Base-by-base conservation (phyloP, 345 rosid species). In the Citrus glauca region DNA sequence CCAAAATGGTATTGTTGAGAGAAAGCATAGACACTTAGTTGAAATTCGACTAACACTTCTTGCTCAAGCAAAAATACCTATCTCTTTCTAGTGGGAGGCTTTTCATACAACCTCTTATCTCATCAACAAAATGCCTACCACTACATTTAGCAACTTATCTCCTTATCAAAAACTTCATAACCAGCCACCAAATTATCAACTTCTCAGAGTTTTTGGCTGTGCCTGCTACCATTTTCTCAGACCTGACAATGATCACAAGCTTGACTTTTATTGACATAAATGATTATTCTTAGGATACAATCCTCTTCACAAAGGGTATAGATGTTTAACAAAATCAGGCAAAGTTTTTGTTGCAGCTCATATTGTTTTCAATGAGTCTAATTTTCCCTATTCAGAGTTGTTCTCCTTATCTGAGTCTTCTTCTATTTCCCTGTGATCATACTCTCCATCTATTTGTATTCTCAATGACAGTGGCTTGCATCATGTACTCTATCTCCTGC, bases 351-450 rank as follows among this genome's bases (percentile, higher is more conserved):
- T 25, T 25, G 27, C 27, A 0, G 1, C 9, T 20, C 3, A 60
- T 60, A 16, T 60, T 2, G 4, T 3, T 0, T 60, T 60, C 2
- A n/a, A 60, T 9, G 64, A 60, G 4, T 24, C 11, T 1, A 6
- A 60, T 7, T 60, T 24, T 60, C 11, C 64, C 3, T 60, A 22
- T 8, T 4, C 8, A 0, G 3, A 2, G 1, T 2, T 60, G 4
- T 60, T 60, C 9, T 38, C 10, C 0, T 1, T 10, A 6, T 1
- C 2, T 8, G 1, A 1, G 1, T 38, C 10, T 1, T 7, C 9
- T 1, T 38, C 42, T 1, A 0, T 7, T 9, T 37, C 40, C 8
- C 0, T 38, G 0, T 0, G 2, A 38, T 0, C 0, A 0, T 38
- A 2, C 1, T 38, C 42, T 8, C 2, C 10, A 7, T 2, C 10